Evolutionary conservation across 768 basidiomycete genomes (phyloP), one percentile per base, ranked within the genome.

Genomic region (Xerocomus brunneocitrinus): DNA sequence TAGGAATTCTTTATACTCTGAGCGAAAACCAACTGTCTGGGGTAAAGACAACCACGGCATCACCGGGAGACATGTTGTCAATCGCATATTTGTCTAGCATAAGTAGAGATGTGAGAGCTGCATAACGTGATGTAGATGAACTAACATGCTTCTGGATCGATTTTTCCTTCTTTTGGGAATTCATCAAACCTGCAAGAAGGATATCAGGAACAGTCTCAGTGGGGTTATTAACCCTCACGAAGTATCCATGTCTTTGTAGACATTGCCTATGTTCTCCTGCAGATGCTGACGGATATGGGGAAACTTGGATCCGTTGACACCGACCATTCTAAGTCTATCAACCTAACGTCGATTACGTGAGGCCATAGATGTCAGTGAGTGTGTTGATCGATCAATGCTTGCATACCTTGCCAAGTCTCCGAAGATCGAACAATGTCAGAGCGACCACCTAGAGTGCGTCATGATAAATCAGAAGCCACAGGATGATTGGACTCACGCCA

Each of bases 31-130:
- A 58, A 86, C 89, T 86, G 66, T 95, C 93, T 4, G 93, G 94
- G 3, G 93, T 95, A 70, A 95, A 95, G 57, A 95, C 85, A 62
- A 94, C 87, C 46, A 91, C 85, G n/a, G 92, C 92, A 58, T 91
- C 87, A 24, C 93, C 91, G 8, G 88, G 79, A 10, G 80, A 78
- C 63, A 94, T 74, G 50, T 79, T 76, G 69, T 89, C 82, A 50
- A 95, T 91, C 36, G 91, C 91, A 14, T 68, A 70, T 68, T 89
- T 92, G 73, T 92, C 91, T 92, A 62, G n/a, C n/a, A 49, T 10
- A 35, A 4, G 44, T 12, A 31, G 22, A 25, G 13, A 49, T 12
- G 28, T 57, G 16, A 55, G 50, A 9, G 8, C 19, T 35, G 38
- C 10, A 53, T 50, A 9, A 32, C 49, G 46, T 44, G 48, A 54